Evolutionary conservation across 116 monocot genomes (phyloP).

Genomic region (Posidonia oceanica): DNA sequence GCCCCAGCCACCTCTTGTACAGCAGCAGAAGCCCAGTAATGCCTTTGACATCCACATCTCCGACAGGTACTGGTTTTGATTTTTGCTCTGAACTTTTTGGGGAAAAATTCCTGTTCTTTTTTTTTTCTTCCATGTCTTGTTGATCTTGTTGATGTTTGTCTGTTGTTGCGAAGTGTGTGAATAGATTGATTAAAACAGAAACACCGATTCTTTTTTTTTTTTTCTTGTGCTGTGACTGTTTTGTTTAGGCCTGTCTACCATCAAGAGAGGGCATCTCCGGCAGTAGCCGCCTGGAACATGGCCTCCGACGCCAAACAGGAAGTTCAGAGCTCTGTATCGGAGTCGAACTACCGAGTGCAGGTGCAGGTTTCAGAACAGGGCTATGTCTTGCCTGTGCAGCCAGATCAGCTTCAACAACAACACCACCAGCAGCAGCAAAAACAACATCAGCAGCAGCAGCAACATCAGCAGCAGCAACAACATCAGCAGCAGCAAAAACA

Average conservation of each 20-base stretch:
- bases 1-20: conserved; percentile 6
- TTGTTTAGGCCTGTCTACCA: conserved; percentile 24
- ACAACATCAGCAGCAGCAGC: conserved; percentile 13
- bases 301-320: conserved; percentile 30
- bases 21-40: conserved; percentile 13
- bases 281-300: conserved; percentile 2
- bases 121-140: background rate
- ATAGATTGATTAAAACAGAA: background rate
- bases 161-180: background rate
- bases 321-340: background rate
- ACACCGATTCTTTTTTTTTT: background rate
- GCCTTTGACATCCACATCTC: background rate
- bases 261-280: conserved; percentile 20
- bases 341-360: conserved; percentile 11
- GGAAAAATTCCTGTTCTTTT: background rate
- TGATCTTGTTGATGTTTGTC: background rate
- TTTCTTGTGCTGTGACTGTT: background rate
- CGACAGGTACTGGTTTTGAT: conserved; percentile 8
- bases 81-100: background rate
- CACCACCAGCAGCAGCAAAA: conserved; percentile 16
- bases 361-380: conserved; percentile 26
- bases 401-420: conserved; percentile 17
- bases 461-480: conserved; percentile 18
- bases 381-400: conserved; percentile 27
- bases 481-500: no score